A percentile compares a stretch with the other conserved stretches of the same genome.
These are phyloP conservation scores for Rhodotorula diobovata DNA, from an alignment of 768 basidiomycete genomes.

Conservation along the genomic window DNA sequence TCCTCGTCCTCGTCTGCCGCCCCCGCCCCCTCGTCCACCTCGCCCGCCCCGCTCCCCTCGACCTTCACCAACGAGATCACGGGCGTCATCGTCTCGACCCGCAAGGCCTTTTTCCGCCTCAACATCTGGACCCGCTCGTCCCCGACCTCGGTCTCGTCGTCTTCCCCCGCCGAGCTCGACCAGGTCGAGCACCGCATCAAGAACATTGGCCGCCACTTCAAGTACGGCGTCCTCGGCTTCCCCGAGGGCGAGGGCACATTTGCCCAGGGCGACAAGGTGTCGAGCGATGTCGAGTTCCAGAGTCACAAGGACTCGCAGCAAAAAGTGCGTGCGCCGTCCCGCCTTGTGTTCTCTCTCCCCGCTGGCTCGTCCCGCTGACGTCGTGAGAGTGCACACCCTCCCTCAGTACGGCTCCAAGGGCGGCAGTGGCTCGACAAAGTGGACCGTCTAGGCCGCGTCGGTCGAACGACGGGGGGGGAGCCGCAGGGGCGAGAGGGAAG, in stretches of 20 bases:
- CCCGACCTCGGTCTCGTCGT: too few species aligned
- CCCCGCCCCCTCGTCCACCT: slow-evolving; percentile 51
- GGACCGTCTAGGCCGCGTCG: slow-evolving; percentile 14
- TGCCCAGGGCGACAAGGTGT: slow-evolving; percentile 38
- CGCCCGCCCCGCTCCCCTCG: slow-evolving; percentile 55
- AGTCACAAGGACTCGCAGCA: slow-evolving; percentile 41
- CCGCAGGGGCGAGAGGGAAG: background rate
- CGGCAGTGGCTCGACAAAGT: slow-evolving; percentile 2
- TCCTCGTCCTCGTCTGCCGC: slow-evolving; percentile 47
- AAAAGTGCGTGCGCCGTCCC: slow-evolving; percentile 8
- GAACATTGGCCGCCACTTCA: slow-evolving; percentile 62
- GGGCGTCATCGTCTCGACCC: slow-evolving; percentile 88
- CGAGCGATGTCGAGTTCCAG: slow-evolving; percentile 44
- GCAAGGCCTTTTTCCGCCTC: slow-evolving; percentile 90
- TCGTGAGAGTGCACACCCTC: background rate
- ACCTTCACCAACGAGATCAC: slow-evolving; percentile 55
- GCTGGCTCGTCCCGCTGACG: background rate
- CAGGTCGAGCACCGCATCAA: slow-evolving; percentile 42
- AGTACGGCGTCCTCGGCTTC: slow-evolving; percentile 77
- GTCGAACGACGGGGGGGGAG: background rate
- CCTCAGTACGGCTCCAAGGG: slow-evolving; percentile 27
- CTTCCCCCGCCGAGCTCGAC: slow-evolving; percentile 51
- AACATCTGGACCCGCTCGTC: slow-evolving; percentile 92
- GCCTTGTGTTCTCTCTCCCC: too few species aligned
- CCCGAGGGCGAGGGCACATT: slow-evolving; percentile 28